A percentile compares a stretch with the other conserved stretches of the same genome.
phyloP scores from a whole-genome alignment of 2,329 filamentous ascomycete species.

The Exophiala phaeomuriformis region DNA sequence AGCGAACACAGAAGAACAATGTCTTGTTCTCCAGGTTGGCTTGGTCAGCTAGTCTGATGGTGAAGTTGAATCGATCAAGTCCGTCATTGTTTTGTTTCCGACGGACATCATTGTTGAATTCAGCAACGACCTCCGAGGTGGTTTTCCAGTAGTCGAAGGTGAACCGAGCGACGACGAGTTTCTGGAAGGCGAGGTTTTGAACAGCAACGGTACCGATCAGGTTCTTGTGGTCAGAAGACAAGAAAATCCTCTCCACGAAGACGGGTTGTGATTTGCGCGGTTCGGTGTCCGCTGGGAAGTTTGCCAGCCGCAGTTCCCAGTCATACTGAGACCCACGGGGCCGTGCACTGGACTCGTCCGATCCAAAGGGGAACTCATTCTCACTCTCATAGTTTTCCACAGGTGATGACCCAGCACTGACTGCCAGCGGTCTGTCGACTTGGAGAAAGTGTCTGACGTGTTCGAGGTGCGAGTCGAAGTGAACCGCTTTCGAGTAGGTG shows the following conservation, averaged over 20 bases:
- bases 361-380: conserved; percentile 75
- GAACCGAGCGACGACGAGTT: conserved; percentile 83
- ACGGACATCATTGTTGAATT: conserved; percentile 72
- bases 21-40: conserved; percentile 90
- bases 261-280: conserved; percentile 57
- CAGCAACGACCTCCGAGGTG: conserved; percentile 85
- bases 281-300: conserved; percentile 65
- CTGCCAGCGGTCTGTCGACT: conserved; percentile 87
- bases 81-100: conserved; percentile 54
- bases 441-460: conserved; percentile 94
- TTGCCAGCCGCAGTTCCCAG: conserved; percentile 79
- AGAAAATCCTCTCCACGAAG: conserved; percentile 76
- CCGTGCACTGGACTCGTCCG: conserved; percentile 41
- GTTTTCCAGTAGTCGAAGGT: conserved; percentile 99
- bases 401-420: conserved; percentile 88
- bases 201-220: conserved; percentile 78
- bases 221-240: conserved; percentile 80
- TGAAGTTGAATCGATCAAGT: conserved; percentile 87
- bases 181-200: conserved; percentile 82
- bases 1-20: conserved; percentile 83
- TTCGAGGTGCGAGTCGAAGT: conserved; percentile 94
- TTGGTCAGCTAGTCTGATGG: conserved; percentile 84
- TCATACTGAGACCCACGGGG: conserved; percentile 54
- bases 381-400: conserved; percentile 83
- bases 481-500: conserved; percentile 92